Base-by-base conservation (phyloP, 176 grass and related monocot species). In the Oryza coarctata region DNA sequence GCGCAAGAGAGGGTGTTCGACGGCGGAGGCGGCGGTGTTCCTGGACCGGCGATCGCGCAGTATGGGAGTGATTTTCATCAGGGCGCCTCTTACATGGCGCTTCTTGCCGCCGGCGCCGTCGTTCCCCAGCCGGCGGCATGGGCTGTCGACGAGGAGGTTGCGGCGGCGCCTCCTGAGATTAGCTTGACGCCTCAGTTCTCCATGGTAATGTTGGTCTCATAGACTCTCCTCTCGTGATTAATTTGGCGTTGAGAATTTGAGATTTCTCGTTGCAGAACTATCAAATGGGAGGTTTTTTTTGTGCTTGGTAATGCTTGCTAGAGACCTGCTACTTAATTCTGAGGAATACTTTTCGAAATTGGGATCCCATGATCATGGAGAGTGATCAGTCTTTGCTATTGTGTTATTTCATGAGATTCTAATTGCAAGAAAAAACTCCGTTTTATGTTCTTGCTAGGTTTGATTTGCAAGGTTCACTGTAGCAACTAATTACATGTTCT, bases 1-100 rank as follows among this genome's bases (percentile, higher is more conserved):
- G 62, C 62, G 18, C 79, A 79, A 68, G 84, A 86, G 39, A 47
- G 79, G 83, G 88, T 74, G 68, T 83, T 86, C 61, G 79, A 90
- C 36, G 88, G 88, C 43, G 88, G 77, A 20, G 75, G 82, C 36
- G 41, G 87, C 20, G 32, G 30, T 33, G 57, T 68, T 13, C 9
- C 31, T 12, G 75, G 33, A 6, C 28, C 5, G 50, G 18, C 2
- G 50, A 17, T 28, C 34, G 45, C 61, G 36, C 45, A 36, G 36
- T 90, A 63, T 58, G 88, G 74, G 17, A 34, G 47, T 9, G 84
- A 79, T 6, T 86, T 83, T 15, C 79, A 90, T 77, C 61, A 82
- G 26, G 79, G 83, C 0, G 32, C 32, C 32, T 86, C 83, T 9
- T 86, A 86, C 61, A 82, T 90, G 88, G 26, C 79, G 1, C 79